Percentiles rank a stretch among this genome's conserved stretches.
These are phyloP conservation scores for Dendrothele bispora DNA, from an alignment of 768 basidiomycete species.

Conservation along the genomic window DNA sequence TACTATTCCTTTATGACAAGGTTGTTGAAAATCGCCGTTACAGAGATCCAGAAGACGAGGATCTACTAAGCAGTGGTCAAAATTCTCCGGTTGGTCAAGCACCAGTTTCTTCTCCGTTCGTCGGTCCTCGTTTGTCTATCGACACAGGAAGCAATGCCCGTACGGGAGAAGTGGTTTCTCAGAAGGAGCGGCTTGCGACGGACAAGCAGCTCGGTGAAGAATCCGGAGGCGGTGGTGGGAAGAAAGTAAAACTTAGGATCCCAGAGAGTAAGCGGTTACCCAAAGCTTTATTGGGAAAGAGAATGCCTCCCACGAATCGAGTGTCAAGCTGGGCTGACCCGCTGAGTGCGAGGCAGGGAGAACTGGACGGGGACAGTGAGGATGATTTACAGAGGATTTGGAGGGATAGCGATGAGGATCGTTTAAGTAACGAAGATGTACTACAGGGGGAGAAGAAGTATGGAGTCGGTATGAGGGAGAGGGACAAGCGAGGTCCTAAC, in stretches of 20 bases:
- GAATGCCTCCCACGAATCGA: constrained; percentile 29
- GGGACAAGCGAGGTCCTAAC: constrained; percentile 14
- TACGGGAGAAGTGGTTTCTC: no score
- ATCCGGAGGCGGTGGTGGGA: neutral
- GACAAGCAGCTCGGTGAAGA: no score
- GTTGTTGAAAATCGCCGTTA: no score
- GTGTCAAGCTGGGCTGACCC: constrained; percentile 60
- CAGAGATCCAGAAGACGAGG: constrained; percentile 58
- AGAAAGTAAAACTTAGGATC: no score
- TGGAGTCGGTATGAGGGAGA: constrained; percentile 23
- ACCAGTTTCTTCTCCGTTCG: neutral
- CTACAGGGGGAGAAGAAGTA: constrained; percentile 22
- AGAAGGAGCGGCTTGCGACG: no score
- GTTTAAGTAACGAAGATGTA: constrained; percentile 18
- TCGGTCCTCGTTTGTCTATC: neutral
- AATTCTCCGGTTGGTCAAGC: constrained; percentile 66
- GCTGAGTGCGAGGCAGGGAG: constrained; percentile 36
- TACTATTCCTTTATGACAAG: no score
- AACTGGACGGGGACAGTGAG: neutral
- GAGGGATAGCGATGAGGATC: constrained; percentile 26
- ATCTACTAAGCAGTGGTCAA: constrained; percentile 77
- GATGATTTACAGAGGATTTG: constrained; percentile 22
- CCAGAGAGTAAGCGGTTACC: no score
- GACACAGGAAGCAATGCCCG: neutral
- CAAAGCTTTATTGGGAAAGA: constrained; percentile 4